These are phyloP conservation scores for Paratrypanosoma confusum DNA, from an alignment of 208 protist species.

Conservation along the genomic window DNA sequence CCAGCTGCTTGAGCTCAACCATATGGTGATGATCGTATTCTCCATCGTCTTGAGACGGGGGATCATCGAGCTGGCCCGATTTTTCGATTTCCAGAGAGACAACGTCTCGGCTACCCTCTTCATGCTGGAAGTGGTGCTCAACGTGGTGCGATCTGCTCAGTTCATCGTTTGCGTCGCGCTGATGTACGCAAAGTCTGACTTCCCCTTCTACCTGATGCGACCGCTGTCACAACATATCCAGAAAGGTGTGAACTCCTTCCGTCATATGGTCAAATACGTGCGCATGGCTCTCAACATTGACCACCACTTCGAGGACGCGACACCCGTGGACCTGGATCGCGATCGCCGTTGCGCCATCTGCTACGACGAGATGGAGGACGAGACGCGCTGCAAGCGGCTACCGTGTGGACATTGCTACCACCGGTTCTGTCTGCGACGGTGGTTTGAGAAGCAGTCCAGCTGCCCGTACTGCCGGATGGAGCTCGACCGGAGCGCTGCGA, in stretches of 20 bases:
- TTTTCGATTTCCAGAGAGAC: too few species aligned
- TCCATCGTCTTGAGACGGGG: too few species aligned
- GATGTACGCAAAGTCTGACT: conserved; percentile 20
- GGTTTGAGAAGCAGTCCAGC: conserved; percentile 63
- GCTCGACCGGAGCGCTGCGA: conserved; percentile 6
- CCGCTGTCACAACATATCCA: too few species aligned
- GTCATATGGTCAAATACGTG: too few species aligned
- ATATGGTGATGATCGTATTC: too few species aligned
- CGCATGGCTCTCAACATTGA: conserved; percentile 6
- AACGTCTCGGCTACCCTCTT: too few species aligned
- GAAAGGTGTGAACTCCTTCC: too few species aligned
- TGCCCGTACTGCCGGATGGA: conserved; percentile 79
- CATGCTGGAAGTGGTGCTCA: conserved; percentile 10
- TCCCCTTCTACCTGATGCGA: conserved; percentile 45
- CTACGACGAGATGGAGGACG: conserved; percentile 67
- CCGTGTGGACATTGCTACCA: conserved; percentile 82
- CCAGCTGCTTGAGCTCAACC: too few species aligned
- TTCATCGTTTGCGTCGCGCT: conserved; percentile 42
- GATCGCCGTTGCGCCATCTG: conserved; percentile 72
- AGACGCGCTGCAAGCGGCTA: conserved; percentile 38
- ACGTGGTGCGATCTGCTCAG: conserved; percentile 16
- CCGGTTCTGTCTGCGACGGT: conserved; percentile 54
- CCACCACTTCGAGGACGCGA: conserved; percentile 19
- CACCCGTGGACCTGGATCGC: conserved; percentile 35
- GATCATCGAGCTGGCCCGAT: too few species aligned